A percentile compares a stretch with the other conserved stretches of the same genome.
phyloP scores from a whole-genome alignment of 1,284 basidiomycete genomes.

The Exsudoporus floridanus region DNA sequence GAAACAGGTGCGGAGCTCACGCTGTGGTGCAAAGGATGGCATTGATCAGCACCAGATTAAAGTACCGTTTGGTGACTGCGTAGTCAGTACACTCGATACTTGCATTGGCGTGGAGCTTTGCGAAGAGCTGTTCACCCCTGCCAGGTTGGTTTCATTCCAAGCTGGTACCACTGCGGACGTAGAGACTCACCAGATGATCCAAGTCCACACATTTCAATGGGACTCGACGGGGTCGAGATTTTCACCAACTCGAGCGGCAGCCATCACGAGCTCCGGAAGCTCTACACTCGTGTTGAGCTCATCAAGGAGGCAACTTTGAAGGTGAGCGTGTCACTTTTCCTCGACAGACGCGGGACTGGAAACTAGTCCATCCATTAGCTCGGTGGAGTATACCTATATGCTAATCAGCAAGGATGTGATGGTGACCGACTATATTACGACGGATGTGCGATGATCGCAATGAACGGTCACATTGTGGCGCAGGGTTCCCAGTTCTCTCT shows the following conservation, averaged over 20 bases:
- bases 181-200: constrained; percentile 1
- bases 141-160: constrained; percentile 58
- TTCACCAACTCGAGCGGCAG: constrained; percentile 98
- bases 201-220: constrained; percentile 93
- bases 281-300: constrained; percentile 87
- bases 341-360: not conserved
- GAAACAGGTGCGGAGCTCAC: constrained; percentile 63
- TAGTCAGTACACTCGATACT: constrained; percentile 91
- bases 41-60: constrained; percentile 46
- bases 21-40: not conserved
- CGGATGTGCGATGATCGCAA: constrained; percentile 92
- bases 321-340: constrained; percentile 41
- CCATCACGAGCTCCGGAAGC: constrained; percentile 95
- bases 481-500: constrained; percentile 97
- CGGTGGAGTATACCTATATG: constrained; percentile 95
- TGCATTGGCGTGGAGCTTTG: constrained; percentile 96
- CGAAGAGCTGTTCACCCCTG: constrained; percentile 96
- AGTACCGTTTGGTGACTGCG: constrained; percentile 95
- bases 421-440: constrained; percentile 98
- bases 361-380: constrained; percentile 49
- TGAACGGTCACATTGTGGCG: constrained; percentile 90
- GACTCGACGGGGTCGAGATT: constrained; percentile 96
- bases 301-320: constrained; percentile 98
- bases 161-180: not conserved
- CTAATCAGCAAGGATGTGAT: constrained; percentile 99